phyloP scores from a whole-genome alignment of 2,329 filamentous ascomycete species.

The Zymoseptoria crescenta region DNA sequence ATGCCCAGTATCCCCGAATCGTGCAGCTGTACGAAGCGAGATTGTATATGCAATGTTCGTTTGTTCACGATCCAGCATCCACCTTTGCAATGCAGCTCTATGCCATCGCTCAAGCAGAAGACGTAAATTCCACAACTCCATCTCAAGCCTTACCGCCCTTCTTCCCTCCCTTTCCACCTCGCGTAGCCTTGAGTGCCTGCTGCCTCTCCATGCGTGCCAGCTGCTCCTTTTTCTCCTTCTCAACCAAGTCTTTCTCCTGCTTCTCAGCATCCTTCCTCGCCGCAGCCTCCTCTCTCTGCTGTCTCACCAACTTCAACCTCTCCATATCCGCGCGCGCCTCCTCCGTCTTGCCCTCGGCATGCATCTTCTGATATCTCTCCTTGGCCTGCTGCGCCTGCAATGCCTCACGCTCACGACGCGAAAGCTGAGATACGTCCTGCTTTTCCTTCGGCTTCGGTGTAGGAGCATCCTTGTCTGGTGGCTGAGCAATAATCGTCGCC shows the following conservation, averaged over 20 bases:
- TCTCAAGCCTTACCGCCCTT: slow-evolving; percentile 36
- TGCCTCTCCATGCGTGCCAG: slow-evolving; percentile 41
- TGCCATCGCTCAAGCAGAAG: neutral
- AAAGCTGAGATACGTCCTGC: slow-evolving; percentile 48
- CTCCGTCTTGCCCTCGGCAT: slow-evolving; percentile 93
- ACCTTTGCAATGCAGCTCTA: neutral
- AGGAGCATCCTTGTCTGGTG: slow-evolving; percentile 27
- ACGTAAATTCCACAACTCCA: neutral
- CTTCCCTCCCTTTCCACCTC: slow-evolving; percentile 36
- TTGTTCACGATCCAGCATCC: neutral
- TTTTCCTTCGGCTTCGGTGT: slow-evolving; percentile 50
- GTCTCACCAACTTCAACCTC: slow-evolving; percentile 69
- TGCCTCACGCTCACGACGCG: slow-evolving; percentile 65
- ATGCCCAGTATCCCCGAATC: neutral
- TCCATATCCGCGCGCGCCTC: slow-evolving; percentile 86
- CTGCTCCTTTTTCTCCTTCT: slow-evolving; percentile 49
- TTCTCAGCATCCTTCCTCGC: slow-evolving; percentile 66
- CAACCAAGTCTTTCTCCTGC: slow-evolving; percentile 44
- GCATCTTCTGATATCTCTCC: slow-evolving; percentile 83
- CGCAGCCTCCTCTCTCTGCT: slow-evolving; percentile 78
- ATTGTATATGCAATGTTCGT: neutral
- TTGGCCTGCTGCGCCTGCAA: slow-evolving; percentile 80
- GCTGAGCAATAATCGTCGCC: slow-evolving; percentile 51
- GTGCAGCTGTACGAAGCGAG: neutral
- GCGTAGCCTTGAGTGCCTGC: slow-evolving; percentile 32